Evolutionary conservation across 768 basidiomycete genomes (phyloP).

Genomic region (Termitomyces titanicus): DNA sequence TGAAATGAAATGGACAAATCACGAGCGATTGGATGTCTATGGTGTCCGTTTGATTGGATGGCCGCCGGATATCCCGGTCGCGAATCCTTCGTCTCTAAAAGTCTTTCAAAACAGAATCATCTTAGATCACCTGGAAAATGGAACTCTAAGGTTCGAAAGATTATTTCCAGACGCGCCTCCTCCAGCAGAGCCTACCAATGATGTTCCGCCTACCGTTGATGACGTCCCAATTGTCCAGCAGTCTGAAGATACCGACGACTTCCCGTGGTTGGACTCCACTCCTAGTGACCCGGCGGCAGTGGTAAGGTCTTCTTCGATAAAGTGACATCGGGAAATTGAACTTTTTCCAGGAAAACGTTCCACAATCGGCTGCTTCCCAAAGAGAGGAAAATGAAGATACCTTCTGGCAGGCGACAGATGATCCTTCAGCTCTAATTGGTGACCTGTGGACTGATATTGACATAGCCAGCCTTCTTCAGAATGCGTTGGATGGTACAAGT

Average conservation of each 20-base stretch:
- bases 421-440: neutral
- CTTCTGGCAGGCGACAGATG: conserved; percentile 3
- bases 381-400: neutral
- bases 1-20: conserved; percentile 78
- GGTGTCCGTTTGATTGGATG: conserved; percentile 62
- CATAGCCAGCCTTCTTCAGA: conserved; percentile 3
- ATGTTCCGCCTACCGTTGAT: neutral
- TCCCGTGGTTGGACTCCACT: conserved; percentile 42
- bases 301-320: conserved; percentile 1
- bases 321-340: neutral
- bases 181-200: neutral
- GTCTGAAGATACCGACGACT: conserved; percentile 25
- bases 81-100: conserved; percentile 62
- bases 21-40: conserved; percentile 50
- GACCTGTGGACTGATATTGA: conserved; percentile 8
- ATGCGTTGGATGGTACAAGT: neutral
- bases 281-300: conserved; percentile 17
- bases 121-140: conserved; percentile 44
- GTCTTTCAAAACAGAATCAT: conserved; percentile 50
- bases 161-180: conserved; percentile 7
- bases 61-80: conserved; percentile 53
- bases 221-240: neutral
- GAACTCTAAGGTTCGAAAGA: conserved; percentile 46
- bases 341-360: neutral
- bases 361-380: neutral